A percentile compares a stretch with the other conserved stretches of the same genome.
Conservation (phyloP, 805 yeast genomes). For the Teunomyces panamensis region DNA sequence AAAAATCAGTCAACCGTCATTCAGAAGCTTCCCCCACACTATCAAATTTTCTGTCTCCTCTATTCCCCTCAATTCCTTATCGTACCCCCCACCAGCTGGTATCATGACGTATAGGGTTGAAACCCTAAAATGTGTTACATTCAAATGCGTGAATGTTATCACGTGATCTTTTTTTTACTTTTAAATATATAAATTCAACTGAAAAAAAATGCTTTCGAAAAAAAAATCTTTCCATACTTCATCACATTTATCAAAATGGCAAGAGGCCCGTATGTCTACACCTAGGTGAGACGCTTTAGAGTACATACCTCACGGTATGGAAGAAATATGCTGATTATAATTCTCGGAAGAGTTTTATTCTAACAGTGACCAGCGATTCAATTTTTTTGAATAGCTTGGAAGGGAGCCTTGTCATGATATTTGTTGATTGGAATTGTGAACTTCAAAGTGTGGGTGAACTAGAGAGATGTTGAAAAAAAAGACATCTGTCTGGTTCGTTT, state of each 20-base stretch:
- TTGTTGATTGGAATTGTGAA: slow-evolving; percentile 14
- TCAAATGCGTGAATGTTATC: neutral
- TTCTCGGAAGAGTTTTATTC: slow-evolving; percentile 6
- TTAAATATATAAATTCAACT: neutral
- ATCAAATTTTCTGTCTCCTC: neutral
- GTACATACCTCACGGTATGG: slow-evolving; percentile 11
- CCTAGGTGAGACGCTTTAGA: slow-evolving; percentile 16
- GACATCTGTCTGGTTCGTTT: no score
- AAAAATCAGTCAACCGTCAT: neutral
- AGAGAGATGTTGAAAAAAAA: no score
- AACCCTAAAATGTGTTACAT: neutral
- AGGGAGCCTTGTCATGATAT: slow-evolving; percentile 52
- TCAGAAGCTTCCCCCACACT: neutral
- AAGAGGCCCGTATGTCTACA: slow-evolving; percentile 51
- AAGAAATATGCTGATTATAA: slow-evolving; percentile 15
- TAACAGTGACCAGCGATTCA: slow-evolving; percentile 21
- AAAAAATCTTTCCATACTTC: neutral
- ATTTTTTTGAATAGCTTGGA: slow-evolving; percentile 26
- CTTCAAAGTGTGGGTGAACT: slow-evolving; percentile 5
- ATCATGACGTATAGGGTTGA: neutral
- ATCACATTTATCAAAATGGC: slow-evolving; percentile 40
- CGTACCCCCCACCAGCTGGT: slow-evolving; percentile 1
- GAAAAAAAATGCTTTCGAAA: neutral
- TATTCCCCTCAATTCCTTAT: neutral
- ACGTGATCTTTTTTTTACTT: neutral